phyloP scores from a whole-genome alignment of 805 yeast species.

The Groenewaldozyma salmanticensis region DNA sequence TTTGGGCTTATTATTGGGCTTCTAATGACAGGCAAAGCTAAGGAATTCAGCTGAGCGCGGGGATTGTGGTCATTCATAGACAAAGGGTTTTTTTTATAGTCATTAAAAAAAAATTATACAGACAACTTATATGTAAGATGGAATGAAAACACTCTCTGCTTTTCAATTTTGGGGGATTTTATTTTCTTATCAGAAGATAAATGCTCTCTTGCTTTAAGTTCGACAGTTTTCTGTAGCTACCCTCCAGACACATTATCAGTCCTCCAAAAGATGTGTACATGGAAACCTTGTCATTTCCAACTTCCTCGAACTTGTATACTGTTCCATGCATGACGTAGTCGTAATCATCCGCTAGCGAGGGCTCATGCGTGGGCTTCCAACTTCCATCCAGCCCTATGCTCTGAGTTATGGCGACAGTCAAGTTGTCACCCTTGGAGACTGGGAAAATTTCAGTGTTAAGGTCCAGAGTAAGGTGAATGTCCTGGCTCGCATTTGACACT shows the following conservation, averaged over 20 bases:
- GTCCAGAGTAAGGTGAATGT: slow-evolving; percentile 77
- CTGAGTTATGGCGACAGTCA: slow-evolving; percentile 81
- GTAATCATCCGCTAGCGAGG: slow-evolving; percentile 90
- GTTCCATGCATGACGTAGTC: slow-evolving; percentile 98
- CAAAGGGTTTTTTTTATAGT: background rate
- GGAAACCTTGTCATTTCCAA: slow-evolving; percentile 47
- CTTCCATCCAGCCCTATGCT: slow-evolving; percentile 50
- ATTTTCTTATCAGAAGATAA: slow-evolving; percentile 78
- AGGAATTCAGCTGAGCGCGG: slow-evolving; percentile 51
- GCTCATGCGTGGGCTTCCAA: slow-evolving; percentile 53
- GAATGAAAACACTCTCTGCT: too few relatives aligned
- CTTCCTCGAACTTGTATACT: slow-evolving; percentile 92
- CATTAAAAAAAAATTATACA: background rate
- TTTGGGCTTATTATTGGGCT: slow-evolving; percentile 97
- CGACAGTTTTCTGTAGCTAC: slow-evolving; percentile 82
- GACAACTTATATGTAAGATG: background rate
- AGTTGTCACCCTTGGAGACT: slow-evolving; percentile 59
- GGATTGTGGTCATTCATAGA: background rate
- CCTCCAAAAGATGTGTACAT: slow-evolving; percentile 97
- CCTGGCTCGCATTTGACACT: slow-evolving; percentile 70
- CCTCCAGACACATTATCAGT: slow-evolving; percentile 84
- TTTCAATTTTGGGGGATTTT: too few relatives aligned
- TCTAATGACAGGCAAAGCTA: slow-evolving; percentile 93
- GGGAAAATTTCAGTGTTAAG: slow-evolving; percentile 90
- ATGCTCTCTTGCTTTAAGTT: slow-evolving; percentile 89